phyloP scores from a whole-genome alignment of 2,329 filamentous ascomycete species.

The Bipolaris sorokiniana region DNA sequence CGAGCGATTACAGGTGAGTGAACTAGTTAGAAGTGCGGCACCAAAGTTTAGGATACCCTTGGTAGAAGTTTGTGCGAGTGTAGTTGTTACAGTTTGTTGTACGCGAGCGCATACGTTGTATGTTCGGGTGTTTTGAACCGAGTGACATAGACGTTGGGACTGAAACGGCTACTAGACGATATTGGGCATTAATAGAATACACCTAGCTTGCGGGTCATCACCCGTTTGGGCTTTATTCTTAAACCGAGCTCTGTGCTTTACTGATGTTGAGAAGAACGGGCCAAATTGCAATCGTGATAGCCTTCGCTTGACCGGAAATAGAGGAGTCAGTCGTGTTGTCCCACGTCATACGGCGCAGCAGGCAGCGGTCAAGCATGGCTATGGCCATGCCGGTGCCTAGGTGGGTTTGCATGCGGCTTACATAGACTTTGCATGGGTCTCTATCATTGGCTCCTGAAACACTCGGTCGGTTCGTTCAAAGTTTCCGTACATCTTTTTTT shows the following conservation, averaged over 20 bases:
- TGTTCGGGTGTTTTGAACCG: neutral
- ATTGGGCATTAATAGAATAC: neutral
- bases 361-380: no score
- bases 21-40: slow-evolving; percentile 55
- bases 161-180: neutral
- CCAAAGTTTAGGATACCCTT: slow-evolving; percentile 25
- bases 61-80: neutral
- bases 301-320: neutral
- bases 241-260: neutral
- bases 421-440: no score
- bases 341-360: no score
- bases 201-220: neutral
- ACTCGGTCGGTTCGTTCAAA: no score
- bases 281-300: neutral
- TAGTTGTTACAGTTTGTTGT: neutral
- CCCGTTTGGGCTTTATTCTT: neutral
- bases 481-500: no score
- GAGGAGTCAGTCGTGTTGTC: no score
- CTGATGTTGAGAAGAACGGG: neutral
- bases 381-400: no score
- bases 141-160: neutral
- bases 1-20: slow-evolving; percentile 65
- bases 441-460: no score
- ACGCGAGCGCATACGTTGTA: neutral
- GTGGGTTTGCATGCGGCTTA: no score